Base-by-base conservation (phyloP, 2,329 filamentous ascomycete species). In the Fusarium sulawesiense region DNA sequence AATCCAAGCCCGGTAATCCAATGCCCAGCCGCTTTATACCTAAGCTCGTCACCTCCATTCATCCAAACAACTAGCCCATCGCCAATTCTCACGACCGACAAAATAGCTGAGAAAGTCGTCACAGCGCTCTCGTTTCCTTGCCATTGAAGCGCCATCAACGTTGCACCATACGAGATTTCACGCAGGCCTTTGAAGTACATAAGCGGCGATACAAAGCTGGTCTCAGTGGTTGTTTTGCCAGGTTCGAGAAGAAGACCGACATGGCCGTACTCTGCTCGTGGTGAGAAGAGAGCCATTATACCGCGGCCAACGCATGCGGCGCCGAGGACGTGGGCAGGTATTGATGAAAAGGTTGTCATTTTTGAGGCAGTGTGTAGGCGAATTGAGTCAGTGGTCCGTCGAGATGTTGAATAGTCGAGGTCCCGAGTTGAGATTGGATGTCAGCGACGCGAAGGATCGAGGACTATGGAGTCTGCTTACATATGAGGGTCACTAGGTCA, bases 181-280 rank as follows among this genome's bases (percentile, higher is more conserved):
- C 79, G 76, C 11, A 78, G 69, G 9, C 77, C 78, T 55, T 80
- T 80, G 60, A 80, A 74, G 50, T 78, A 78, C 64, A 80, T 76
- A 20, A 80, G 76, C 3, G 79, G 76, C 23, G 78, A 80, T 10
- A 64, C 32, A 11, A 34, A n/a, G 5, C 66, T 50, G 0, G 8
- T 13, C 2, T 14, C 16, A 6, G 14, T 18, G 11, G 11, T 11
- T 13, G 4, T 7, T 23, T 27, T 25, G 7, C 25, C 7, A 2
- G 58, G 30, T n/a, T 76, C 75, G 1, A 75, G 75, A 1, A 32
- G 70, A 12, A 76, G 64, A 6, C 75, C 75, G 7, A 76, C 49
- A 6, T 75, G 69, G 6, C 58, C 37, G 41, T 76, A 76, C 48
- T 76, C 75, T 10, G 69, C 62, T 45, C 60, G 61, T 7, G 75